These are phyloP conservation scores for Fusarium humuli DNA, from an alignment of 2,329 filamentous ascomycete species.

Conservation along the genomic window DNA sequence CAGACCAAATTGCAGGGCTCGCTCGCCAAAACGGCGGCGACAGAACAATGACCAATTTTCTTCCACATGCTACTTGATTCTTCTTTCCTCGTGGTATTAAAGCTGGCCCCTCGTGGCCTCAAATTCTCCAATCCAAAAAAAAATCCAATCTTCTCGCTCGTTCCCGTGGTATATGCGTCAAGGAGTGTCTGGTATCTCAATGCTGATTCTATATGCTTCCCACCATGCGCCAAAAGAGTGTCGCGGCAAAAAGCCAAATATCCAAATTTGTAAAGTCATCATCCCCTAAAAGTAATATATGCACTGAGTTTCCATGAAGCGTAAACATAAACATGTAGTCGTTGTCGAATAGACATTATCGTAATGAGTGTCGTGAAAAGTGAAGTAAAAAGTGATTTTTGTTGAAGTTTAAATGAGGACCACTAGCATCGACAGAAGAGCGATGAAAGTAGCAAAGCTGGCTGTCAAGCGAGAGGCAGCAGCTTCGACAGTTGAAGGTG, in stretches of 20 bases:
- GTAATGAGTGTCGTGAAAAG: conserved; percentile 45
- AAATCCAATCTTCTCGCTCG: not conserved
- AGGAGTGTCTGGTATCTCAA: conserved; percentile 46
- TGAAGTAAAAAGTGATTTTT: conserved; percentile 11
- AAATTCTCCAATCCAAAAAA: not conserved
- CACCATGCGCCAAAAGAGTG: conserved; percentile 44
- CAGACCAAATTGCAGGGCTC: conserved; percentile 9
- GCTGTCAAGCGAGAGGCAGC: conserved; percentile 35
- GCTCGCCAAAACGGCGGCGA: conserved; percentile 24
- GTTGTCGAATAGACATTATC: conserved; percentile 38
- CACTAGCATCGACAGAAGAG: conserved; percentile 38
- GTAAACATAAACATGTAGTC: conserved; percentile 33
- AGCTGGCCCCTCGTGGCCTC: not conserved
- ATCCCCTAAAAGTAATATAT: conserved; percentile 8
- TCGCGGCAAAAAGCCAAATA: conserved; percentile 30
- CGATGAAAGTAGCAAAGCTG: conserved; percentile 33
- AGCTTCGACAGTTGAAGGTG: conserved; percentile 35
- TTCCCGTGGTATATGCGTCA: conserved; percentile 23
- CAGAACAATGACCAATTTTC: conserved; percentile 24
- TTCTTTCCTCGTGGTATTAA: conserved; percentile 19
- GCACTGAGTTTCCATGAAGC: conserved; percentile 37
- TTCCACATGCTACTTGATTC: conserved; percentile 2
- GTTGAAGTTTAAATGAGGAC: conserved; percentile 40
- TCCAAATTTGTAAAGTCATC: conserved; percentile 18
- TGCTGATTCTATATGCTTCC: conserved; percentile 34